Conservation (phyloP, 176 grass and related monocot species). For the Ensete glaucum region DNA sequence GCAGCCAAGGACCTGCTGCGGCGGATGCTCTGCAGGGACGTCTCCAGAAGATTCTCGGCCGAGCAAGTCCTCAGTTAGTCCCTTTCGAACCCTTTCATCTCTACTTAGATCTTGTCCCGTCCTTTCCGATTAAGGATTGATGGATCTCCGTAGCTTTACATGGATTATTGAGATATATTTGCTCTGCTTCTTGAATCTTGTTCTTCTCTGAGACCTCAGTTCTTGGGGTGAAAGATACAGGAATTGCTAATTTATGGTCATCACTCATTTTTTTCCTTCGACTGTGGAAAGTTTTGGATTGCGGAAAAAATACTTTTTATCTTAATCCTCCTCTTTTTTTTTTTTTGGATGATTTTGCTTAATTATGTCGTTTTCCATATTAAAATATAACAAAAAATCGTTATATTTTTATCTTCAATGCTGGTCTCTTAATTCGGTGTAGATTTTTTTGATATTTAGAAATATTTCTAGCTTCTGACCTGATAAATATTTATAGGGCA, state of each 20-base stretch:
- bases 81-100: background rate
- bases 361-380: too few relatives aligned
- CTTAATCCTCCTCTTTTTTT: too few relatives aligned
- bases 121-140: background rate
- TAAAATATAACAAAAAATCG: too few relatives aligned
- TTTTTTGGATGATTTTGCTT: too few relatives aligned
- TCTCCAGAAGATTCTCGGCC: conserved; percentile 61
- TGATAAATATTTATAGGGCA: background rate
- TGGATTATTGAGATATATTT: background rate
- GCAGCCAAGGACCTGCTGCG: conserved; percentile 75
- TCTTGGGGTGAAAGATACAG: background rate
- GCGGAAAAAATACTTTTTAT: too few relatives aligned
- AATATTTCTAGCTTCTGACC: background rate
- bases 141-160: background rate
- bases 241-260: too few relatives aligned
- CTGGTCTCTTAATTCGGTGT: background rate
- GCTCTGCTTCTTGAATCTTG: background rate
- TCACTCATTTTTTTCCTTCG: too few relatives aligned
- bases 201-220: background rate
- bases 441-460: background rate
- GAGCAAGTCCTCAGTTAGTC: conserved; percentile 73
- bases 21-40: conserved; percentile 81
- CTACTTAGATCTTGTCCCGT: background rate
- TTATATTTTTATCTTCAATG: background rate
- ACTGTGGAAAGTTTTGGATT: too few relatives aligned